A percentile compares a stretch with the other conserved stretches of the same genome.
phyloP scores from a whole-genome alignment of 2,329 filamentous ascomycete species.

The Alternaria novae-zelandiae region DNA sequence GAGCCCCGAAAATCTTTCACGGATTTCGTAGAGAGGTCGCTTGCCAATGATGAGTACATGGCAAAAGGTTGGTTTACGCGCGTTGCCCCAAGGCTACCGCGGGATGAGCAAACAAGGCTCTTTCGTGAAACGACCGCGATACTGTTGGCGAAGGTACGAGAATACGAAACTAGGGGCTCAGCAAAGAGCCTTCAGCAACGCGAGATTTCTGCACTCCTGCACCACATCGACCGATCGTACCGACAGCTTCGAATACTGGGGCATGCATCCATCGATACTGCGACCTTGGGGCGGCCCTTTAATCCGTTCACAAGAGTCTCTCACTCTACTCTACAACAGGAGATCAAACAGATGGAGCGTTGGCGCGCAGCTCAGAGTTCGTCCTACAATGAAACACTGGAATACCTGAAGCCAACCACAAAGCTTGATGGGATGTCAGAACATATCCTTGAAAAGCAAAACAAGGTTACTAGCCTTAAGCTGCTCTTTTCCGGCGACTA shows the following conservation, averaged over 20 bases:
- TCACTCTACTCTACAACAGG: not conserved
- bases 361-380: not conserved
- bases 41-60: not conserved
- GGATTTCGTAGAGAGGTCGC: not conserved
- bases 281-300: not conserved
- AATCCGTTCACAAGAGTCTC: not conserved
- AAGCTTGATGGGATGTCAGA: not conserved
- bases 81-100: not conserved
- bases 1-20: not conserved
- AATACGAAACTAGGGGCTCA: not conserved
- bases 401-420: not conserved
- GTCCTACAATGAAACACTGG: not conserved
- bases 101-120: not conserved
- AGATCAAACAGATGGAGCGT: not conserved
- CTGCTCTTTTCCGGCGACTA: not conserved
- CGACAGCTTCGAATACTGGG: not conserved
- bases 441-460: not conserved
- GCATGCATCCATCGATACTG: not conserved
- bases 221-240: not conserved
- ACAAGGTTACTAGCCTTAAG: not conserved
- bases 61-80: not conserved
- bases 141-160: not conserved
- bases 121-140: not conserved
- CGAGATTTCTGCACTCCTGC: not conserved
- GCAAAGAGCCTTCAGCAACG: not conserved